phyloP scores from a whole-genome alignment of 176 grass and related monocot species.

The Dactylis glomerata region DNA sequence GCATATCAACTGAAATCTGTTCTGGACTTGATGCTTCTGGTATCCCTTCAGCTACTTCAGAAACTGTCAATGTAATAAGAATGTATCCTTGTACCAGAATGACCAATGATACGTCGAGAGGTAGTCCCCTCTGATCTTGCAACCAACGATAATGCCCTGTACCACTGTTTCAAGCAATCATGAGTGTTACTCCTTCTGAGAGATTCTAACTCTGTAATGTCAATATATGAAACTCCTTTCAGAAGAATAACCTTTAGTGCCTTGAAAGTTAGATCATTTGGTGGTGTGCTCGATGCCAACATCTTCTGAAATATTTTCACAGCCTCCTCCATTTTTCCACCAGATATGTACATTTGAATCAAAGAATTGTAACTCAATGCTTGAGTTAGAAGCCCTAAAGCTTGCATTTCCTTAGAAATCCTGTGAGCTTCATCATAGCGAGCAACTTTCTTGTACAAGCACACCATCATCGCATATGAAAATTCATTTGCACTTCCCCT shows the following conservation, averaged over 20 bases:
- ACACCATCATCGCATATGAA: conserved; percentile 74
- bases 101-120: conserved; percentile 25
- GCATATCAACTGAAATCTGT: conserved; percentile 28
- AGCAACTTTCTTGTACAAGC: conserved; percentile 74
- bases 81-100: conserved; percentile 11
- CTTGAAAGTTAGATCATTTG: conserved; percentile 82
- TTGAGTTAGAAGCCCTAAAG: conserved; percentile 58
- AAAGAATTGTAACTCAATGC: conserved; percentile 61
- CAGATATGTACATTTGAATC: conserved; percentile 60
- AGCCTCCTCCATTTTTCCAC: conserved; percentile 52
- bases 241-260: conserved; percentile 60
- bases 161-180: conserved; percentile 62
- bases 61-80: conserved; percentile 8
- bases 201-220: conserved; percentile 57
- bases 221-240: conserved; percentile 46
- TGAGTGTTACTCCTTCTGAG: conserved; percentile 40
- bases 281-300: conserved; percentile 53
- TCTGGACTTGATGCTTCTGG: conserved; percentile 18
- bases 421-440: conserved; percentile 54
- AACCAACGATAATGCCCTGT: conserved; percentile 40
- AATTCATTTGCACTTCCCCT: conserved; percentile 73
- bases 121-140: conserved; percentile 30
- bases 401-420: conserved; percentile 82
- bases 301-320: conserved; percentile 69
- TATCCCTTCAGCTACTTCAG: conserved; percentile 7